Evolutionary conservation across 495 filamentous ascomycete genomes (phyloP).

Genomic region (Penicillium psychrofluorescens): DNA sequence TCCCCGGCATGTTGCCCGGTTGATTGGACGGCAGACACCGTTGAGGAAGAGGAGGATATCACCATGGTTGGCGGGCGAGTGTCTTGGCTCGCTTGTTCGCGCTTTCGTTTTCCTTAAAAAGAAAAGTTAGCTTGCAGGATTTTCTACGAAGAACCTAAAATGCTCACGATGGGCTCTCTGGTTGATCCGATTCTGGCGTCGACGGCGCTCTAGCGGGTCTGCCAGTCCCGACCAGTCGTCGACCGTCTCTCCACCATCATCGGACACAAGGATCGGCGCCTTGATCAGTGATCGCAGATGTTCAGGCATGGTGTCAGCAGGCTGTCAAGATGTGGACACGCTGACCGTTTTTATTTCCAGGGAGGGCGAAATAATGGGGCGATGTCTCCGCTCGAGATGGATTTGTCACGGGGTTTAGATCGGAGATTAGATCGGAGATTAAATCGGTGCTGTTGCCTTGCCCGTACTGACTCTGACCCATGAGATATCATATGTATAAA

Average conservation of each 20-base stretch:
- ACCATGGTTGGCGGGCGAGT: slow-evolving; percentile 11
- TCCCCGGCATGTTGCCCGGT: neutral
- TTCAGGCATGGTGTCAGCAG: slow-evolving; percentile 3
- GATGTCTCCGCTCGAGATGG: too few relatives aligned
- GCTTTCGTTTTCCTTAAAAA: slow-evolving; percentile 9
- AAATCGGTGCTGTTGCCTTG: too few relatives aligned
- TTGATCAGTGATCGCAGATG: slow-evolving; percentile 1
- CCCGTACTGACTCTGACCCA: too few relatives aligned
- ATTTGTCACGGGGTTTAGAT: too few relatives aligned
- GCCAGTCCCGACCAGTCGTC: slow-evolving; percentile 35
- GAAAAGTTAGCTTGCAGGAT: neutral
- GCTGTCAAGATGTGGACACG: neutral
- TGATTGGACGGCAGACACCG: neutral
- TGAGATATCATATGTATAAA: too few relatives aligned
- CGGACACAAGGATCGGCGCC: slow-evolving; percentile 3
- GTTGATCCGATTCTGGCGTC: slow-evolving; percentile 37
- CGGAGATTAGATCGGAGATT: too few relatives aligned
- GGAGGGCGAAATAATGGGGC: too few relatives aligned
- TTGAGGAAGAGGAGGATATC: neutral
- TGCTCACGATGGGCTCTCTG: slow-evolving; percentile 33
- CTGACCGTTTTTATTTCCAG: too few relatives aligned
- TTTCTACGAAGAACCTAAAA: neutral
- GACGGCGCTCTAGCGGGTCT: slow-evolving; percentile 30
- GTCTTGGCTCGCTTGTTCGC: slow-evolving; percentile 5
- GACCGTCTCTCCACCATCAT: neutral